These are phyloP conservation scores for Backusella psychrophila DNA, from an alignment of 192 early-diverging fungal species.

Conservation along the genomic window DNA sequence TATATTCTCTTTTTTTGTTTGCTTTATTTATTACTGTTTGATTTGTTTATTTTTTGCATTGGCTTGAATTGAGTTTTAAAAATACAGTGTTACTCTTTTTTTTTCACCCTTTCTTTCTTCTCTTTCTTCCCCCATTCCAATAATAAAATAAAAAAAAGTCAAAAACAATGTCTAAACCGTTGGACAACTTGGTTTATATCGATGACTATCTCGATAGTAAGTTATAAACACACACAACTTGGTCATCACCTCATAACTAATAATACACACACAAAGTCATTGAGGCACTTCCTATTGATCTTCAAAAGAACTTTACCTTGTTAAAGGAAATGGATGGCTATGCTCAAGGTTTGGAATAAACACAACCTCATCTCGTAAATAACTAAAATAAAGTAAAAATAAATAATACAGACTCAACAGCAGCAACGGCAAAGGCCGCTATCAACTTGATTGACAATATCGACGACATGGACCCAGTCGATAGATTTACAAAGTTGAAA, in stretches of 20 bases:
- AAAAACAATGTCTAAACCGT: not conserved
- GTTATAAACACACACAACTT: not conserved
- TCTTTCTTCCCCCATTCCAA: not conserved
- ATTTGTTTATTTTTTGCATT: too few relatives aligned
- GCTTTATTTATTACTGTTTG: too few relatives aligned
- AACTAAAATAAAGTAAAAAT: too few relatives aligned
- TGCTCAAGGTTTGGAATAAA: conserved; percentile 51
- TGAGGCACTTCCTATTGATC: conserved; percentile 73
- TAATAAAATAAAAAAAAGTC: not conserved
- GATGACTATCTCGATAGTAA: conserved; percentile 95
- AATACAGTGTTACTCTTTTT: not conserved
- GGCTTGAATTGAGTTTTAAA: too few relatives aligned
- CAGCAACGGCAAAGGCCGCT: conserved; percentile 60
- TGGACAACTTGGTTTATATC: conserved; percentile 60
- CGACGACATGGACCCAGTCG: conserved; percentile 47
- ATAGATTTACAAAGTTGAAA: conserved; percentile 50
- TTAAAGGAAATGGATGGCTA: conserved; percentile 87
- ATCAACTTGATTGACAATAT: conserved; percentile 66
- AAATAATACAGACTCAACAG: not conserved
- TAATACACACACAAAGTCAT: conserved; percentile 42
- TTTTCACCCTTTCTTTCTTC: not conserved
- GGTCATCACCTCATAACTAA: not conserved
- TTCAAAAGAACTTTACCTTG: conserved; percentile 84
- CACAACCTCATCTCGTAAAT: not conserved
- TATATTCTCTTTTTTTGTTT: too few relatives aligned